Percentiles rank a stretch among this genome's conserved stretches.
phyloP scores from a whole-genome alignment of 2,329 filamentous ascomycete genomes.

The Phyllosticta citribraziliensis region DNA sequence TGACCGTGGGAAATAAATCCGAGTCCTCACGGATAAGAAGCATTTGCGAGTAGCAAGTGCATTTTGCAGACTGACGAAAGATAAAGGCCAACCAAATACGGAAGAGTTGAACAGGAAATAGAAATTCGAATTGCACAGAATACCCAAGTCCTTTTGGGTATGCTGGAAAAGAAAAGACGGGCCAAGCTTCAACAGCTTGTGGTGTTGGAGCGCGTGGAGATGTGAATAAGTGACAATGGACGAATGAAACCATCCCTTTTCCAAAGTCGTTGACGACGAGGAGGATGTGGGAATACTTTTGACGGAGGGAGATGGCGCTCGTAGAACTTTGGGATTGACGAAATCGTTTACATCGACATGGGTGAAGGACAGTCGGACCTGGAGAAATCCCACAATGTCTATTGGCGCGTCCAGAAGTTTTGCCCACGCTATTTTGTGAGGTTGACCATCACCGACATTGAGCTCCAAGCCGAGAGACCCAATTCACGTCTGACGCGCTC shows the following conservation, averaged over 20 bases:
- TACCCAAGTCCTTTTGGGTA: background rate
- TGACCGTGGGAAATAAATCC: no score
- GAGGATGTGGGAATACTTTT: background rate
- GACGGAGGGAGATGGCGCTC: background rate
- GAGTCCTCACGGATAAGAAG: no score
- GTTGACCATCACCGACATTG: background rate
- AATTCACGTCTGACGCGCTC: background rate
- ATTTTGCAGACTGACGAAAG: no score
- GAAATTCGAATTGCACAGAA: no score
- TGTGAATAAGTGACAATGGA: background rate
- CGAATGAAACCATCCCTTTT: background rate
- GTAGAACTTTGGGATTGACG: background rate
- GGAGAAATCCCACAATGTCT: background rate
- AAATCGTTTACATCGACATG: background rate
- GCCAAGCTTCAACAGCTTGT: background rate
- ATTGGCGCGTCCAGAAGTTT: background rate
- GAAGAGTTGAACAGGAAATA: no score
- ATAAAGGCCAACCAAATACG: no score
- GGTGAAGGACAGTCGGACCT: background rate
- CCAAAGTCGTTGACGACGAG: background rate
- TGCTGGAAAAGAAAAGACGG: background rate
- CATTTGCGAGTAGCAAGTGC: no score
- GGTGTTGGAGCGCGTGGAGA: background rate
- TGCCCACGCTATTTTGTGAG: background rate
- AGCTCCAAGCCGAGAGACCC: background rate